Percentiles rank a stretch among this genome's conserved stretches.
phyloP scores from a whole-genome alignment of 257 asterid species.

The Nicotiana noctiflora region DNA sequence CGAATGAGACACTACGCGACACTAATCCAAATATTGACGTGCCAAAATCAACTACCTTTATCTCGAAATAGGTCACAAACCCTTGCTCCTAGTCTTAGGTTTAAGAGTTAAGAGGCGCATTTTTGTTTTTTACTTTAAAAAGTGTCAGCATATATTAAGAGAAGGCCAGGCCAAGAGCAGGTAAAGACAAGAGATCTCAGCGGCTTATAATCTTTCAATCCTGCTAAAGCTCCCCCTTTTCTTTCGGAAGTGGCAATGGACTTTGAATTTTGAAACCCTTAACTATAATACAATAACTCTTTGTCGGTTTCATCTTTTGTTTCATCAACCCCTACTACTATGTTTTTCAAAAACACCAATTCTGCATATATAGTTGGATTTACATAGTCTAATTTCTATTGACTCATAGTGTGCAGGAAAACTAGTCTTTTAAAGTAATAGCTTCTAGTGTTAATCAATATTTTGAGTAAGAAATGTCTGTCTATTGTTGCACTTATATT shows the following conservation, averaged over 20 bases:
- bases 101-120: background rate
- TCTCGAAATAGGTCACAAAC: background rate
- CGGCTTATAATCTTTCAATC: background rate
- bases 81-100: background rate
- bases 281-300: background rate
- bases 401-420: background rate
- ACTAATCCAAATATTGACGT: too few species aligned
- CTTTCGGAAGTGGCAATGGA: slow-evolving; percentile 12
- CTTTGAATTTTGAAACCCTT: slow-evolving; percentile 9
- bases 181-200: background rate
- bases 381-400: background rate
- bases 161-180: background rate
- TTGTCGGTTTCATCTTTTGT: background rate
- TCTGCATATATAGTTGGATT: background rate
- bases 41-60: too few species aligned
- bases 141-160: background rate
- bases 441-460: background rate
- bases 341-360: background rate
- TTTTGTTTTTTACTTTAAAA: background rate
- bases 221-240: background rate
- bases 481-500: background rate
- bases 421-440: background rate
- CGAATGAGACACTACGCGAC: too few species aligned
- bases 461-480: background rate
- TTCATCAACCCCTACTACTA: background rate